Evolutionary conservation across 2,329 filamentous ascomycete species (phyloP).

Genomic region (Talaromyces sp.): DNA sequence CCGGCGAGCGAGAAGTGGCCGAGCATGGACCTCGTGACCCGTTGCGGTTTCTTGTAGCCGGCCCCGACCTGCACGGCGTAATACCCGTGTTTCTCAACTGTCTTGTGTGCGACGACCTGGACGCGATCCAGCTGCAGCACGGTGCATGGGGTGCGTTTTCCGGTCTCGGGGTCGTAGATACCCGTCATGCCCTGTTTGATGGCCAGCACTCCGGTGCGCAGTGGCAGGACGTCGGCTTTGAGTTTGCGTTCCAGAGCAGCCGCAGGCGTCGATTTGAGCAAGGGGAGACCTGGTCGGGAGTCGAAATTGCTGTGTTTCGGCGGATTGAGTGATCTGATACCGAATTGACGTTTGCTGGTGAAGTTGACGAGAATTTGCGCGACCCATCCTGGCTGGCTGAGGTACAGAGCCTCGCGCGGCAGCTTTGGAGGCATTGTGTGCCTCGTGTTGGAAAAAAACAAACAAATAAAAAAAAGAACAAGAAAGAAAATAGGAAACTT

Average conservation of each 20-base stretch:
- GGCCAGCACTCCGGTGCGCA: slow-evolving; percentile 75
- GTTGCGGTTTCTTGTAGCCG: slow-evolving; percentile 67
- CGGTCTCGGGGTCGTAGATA: slow-evolving; percentile 71
- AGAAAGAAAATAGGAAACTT: not conserved
- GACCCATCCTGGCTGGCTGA: slow-evolving; percentile 21
- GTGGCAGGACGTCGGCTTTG: slow-evolving; percentile 48
- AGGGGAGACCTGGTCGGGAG: slow-evolving; percentile 43
- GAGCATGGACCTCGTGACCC: slow-evolving; percentile 74
- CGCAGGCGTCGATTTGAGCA: slow-evolving; percentile 52
- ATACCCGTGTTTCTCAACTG: slow-evolving; percentile 74
- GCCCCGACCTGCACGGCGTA: slow-evolving; percentile 87
- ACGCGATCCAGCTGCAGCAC: slow-evolving; percentile 90
- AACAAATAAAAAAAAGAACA: not conserved
- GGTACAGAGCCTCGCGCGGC: slow-evolving; percentile 24
- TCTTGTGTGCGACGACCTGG: slow-evolving; percentile 85
- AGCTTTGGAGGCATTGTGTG: slow-evolving; percentile 11
- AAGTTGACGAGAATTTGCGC: slow-evolving; percentile 20
- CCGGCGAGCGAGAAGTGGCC: slow-evolving; percentile 83
- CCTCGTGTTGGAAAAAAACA: not conserved
- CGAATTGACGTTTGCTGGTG: slow-evolving; percentile 35
- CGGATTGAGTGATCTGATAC: slow-evolving; percentile 56
- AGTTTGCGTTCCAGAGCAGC: slow-evolving; percentile 58
- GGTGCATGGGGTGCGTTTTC: slow-evolving; percentile 76
- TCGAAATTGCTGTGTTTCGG: slow-evolving; percentile 51
- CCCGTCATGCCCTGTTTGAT: slow-evolving; percentile 96